Evolutionary conservation across 1,139 yeast species (phyloP).

Genomic region (Candida smagusa): DNA sequence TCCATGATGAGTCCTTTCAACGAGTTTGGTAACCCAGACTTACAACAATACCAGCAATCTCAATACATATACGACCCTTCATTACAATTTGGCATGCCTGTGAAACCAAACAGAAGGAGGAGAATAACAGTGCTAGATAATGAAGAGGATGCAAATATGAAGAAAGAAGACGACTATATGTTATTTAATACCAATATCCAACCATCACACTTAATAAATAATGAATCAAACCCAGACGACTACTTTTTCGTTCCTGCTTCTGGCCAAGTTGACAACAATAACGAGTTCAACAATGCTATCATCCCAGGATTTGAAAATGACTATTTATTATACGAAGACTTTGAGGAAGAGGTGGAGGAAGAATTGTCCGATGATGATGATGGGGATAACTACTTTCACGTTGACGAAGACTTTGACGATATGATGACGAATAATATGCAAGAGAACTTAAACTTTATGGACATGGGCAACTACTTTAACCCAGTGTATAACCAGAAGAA

Average conservation of each 20-base stretch:
- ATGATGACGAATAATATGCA: constrained; percentile 21
- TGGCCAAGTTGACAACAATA: constrained; percentile 8
- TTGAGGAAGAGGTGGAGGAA: constrained; percentile 43
- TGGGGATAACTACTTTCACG: constrained; percentile 38
- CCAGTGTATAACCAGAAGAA: constrained; percentile 1
- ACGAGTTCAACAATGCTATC: constrained; percentile 8
- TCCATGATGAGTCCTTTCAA: constrained; percentile 26
- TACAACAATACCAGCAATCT: neutral
- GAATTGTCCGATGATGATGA: constrained; percentile 47
- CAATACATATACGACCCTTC: constrained; percentile 5
- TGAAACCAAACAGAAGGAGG: constrained; percentile 20
- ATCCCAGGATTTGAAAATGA: constrained; percentile 38
- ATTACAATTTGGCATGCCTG: constrained; percentile 11
- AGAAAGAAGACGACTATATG: constrained; percentile 36
- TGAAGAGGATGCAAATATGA: constrained; percentile 14
- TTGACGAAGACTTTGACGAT: constrained; percentile 33
- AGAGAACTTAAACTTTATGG: constrained; percentile 13
- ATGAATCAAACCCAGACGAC: constrained; percentile 10
- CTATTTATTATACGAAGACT: constrained; percentile 31
- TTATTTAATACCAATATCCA: constrained; percentile 43
- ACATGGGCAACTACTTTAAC: constrained; percentile 15
- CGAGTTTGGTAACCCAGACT: constrained; percentile 39
- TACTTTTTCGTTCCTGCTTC: constrained; percentile 24
- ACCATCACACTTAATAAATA: constrained; percentile 38
- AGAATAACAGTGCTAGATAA: constrained; percentile 35